Conservation (phyloP, 2,329 filamentous ascomycete genomes). For the Leptosphaerulina australis region DNA sequence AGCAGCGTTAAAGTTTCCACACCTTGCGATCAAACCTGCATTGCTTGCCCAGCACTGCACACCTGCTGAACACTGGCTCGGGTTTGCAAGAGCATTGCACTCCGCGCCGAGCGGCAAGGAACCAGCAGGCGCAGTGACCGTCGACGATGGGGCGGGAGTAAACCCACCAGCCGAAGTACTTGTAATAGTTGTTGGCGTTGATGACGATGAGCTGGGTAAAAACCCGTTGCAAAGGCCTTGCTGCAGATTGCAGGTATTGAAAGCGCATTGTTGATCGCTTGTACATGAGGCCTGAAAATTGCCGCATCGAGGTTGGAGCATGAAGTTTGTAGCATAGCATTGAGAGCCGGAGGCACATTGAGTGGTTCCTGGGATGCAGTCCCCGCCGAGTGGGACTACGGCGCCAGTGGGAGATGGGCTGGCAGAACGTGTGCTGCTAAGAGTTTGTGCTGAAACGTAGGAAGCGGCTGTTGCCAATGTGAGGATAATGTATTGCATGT, state of each 20-base stretch:
- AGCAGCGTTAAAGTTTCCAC: slow-evolving; percentile 29
- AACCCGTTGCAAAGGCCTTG: slow-evolving; percentile 28
- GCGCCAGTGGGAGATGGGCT: slow-evolving; percentile 9
- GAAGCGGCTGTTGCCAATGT: slow-evolving; percentile 20
- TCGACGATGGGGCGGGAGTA: slow-evolving; percentile 17
- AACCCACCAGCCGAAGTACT: slow-evolving; percentile 4
- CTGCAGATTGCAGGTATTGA: slow-evolving; percentile 24
- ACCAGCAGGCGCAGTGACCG: slow-evolving; percentile 21
- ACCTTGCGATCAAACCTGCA: slow-evolving; percentile 16
- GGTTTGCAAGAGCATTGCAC: slow-evolving; percentile 20
- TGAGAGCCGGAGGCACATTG: slow-evolving; percentile 22
- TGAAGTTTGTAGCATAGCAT: slow-evolving; percentile 28
- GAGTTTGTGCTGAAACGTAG: slow-evolving; percentile 17
- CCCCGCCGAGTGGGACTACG: slow-evolving; percentile 17
- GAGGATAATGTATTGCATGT: slow-evolving; percentile 27
- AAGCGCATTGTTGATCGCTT: slow-evolving; percentile 27
- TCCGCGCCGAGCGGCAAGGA: slow-evolving; percentile 25
- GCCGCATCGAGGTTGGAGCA: slow-evolving; percentile 20
- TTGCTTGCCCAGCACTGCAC: slow-evolving; percentile 27
- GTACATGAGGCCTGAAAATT: slow-evolving; percentile 31
- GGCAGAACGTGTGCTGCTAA: slow-evolving; percentile 7
- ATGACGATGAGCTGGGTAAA: slow-evolving; percentile 9
- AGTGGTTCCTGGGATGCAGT: slow-evolving; percentile 20
- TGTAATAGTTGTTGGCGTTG: slow-evolving; percentile 14
- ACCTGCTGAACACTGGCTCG: slow-evolving; percentile 19